Evolutionary conservation across 140 eudicot species (phyloP).

Genomic region (Senecio squalidus): DNA sequence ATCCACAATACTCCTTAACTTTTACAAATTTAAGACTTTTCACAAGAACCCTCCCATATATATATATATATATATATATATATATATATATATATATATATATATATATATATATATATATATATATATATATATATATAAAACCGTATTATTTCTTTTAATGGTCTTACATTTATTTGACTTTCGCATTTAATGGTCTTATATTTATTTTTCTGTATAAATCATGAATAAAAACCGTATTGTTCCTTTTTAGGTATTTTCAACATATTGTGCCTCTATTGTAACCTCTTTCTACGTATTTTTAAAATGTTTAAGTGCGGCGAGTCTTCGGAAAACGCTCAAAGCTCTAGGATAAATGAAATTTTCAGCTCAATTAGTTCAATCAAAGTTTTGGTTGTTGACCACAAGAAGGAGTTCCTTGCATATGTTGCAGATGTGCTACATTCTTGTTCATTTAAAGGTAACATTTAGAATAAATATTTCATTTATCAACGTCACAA

Average conservation of each 20-base stretch:
- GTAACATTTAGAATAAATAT: slow-evolving; percentile 6
- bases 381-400: slow-evolving; percentile 22
- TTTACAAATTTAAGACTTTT: too few relatives aligned
- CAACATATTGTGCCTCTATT: too few relatives aligned
- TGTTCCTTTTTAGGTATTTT: too few relatives aligned
- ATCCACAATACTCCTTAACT: too few relatives aligned
- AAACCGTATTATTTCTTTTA: too few relatives aligned
- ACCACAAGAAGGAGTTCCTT: slow-evolving; percentile 15
- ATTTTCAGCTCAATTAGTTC: neutral
- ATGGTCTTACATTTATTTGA: neutral
- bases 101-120: too few relatives aligned
- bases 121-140: too few relatives aligned
- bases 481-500: neutral
- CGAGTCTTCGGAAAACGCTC: neutral
- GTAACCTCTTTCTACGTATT: too few relatives aligned
- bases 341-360: neutral
- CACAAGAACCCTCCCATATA: too few relatives aligned
- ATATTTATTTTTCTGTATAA: neutral
- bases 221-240: too few relatives aligned
- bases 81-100: too few relatives aligned
- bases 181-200: neutral
- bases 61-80: too few relatives aligned
- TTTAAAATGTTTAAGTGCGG: neutral
- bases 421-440: slow-evolving; percentile 10
- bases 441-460: slow-evolving; percentile 29